These are phyloP conservation scores for Cornus kousa DNA, from an alignment of 148 eudicot species.

Conservation along the genomic window DNA sequence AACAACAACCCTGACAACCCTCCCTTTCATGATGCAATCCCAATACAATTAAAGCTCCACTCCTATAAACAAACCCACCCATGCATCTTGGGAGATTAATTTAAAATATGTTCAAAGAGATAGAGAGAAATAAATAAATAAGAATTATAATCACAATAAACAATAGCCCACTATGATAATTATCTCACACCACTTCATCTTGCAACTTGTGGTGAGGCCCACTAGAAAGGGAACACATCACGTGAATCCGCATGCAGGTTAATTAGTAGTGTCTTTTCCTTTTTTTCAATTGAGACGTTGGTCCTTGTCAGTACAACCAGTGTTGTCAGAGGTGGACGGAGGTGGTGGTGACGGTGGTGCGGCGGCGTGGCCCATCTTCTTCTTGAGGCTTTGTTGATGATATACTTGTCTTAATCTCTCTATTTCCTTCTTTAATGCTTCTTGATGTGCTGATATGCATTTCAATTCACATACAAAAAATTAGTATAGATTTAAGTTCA, in stretches of 20 bases:
- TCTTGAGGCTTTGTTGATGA: slow-evolving; percentile 55
- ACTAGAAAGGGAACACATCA: slow-evolving; percentile 37
- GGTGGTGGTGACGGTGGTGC: background rate
- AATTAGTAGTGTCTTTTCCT: slow-evolving; percentile 19
- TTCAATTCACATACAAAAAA: background rate
- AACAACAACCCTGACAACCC: background rate
- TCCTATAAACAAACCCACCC: background rate
- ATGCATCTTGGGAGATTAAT: no score
- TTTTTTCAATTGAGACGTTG: slow-evolving; percentile 28
- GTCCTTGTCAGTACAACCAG: slow-evolving; percentile 41
- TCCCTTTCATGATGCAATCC: background rate
- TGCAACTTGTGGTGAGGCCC: slow-evolving; percentile 3
- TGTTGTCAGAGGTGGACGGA: slow-evolving; percentile 25
- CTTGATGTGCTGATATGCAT: slow-evolving; percentile 70
- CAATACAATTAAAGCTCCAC: background rate
- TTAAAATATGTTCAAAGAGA: background rate
- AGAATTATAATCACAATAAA: background rate
- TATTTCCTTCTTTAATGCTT: slow-evolving; percentile 84
- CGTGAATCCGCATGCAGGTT: slow-evolving; percentile 29
- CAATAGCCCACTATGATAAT: no score
- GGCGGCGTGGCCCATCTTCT: slow-evolving; percentile 21
- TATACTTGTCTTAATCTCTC: slow-evolving; percentile 78
- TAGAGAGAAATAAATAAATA: background rate
- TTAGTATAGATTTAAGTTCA: background rate
- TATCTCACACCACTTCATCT: background rate